Conservation (phyloP, 768 basidiomycete genomes). For the Mycena indigotica region DNA sequence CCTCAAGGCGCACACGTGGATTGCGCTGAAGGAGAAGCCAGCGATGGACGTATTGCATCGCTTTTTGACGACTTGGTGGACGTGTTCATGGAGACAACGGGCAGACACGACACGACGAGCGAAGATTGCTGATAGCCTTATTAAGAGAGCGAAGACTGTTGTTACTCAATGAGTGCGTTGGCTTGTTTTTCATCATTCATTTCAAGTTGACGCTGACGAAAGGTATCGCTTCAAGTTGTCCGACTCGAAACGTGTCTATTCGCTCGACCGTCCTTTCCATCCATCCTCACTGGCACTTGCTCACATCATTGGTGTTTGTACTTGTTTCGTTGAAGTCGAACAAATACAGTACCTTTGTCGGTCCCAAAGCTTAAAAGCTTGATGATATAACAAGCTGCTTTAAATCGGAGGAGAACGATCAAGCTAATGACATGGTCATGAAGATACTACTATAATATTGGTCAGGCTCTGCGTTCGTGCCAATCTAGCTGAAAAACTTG, state of each 20-base stretch:
- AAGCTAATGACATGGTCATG: too few relatives aligned
- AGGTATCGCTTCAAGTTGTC: too few relatives aligned
- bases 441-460: too few relatives aligned
- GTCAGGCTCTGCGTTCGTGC: too few relatives aligned
- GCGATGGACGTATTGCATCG: conserved; percentile 23
- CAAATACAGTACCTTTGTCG: too few relatives aligned
- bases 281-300: conserved; percentile 66
- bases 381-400: too few relatives aligned
- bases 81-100: conserved; percentile 77
- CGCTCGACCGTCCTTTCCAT: conserved; percentile 59
- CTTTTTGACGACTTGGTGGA: conserved; percentile 57
- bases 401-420: too few relatives aligned
- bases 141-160: conserved; percentile 71
- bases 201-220: conserved; percentile 1
- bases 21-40: conserved; percentile 26
- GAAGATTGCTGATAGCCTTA: conserved; percentile 76
- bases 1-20: conserved; percentile 23
- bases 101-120: conserved; percentile 88
- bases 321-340: too few relatives aligned
- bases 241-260: conserved; percentile 71
- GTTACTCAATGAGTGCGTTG: conserved; percentile 88
- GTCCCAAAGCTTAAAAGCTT: too few relatives aligned
- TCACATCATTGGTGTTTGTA: conserved; percentile 91
- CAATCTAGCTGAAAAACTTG: too few relatives aligned
- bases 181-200: conserved; percentile 27